A percentile compares a stretch with the other conserved stretches of the same genome.
Conservation (phyloP, 495 filamentous ascomycete species). For the Penicillium cinerascens region DNA sequence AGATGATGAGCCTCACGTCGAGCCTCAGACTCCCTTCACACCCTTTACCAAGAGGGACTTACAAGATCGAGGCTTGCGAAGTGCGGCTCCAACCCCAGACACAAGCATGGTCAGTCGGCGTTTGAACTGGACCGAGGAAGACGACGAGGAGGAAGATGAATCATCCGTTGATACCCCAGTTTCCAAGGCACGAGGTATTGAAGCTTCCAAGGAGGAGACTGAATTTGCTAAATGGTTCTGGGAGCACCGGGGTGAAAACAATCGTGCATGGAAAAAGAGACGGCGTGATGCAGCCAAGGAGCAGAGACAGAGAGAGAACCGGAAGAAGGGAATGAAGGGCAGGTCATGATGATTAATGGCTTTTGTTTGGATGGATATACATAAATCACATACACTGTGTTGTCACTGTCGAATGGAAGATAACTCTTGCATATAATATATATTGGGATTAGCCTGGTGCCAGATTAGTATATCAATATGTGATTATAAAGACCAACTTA, state of each 20-base stretch:
- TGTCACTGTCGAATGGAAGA: not conserved
- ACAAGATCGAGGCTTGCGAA: constrained; percentile 66
- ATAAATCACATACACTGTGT: not conserved
- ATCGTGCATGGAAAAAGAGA: constrained; percentile 85
- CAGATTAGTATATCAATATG: too few relatives aligned
- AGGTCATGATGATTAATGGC: constrained; percentile 26
- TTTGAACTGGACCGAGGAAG: constrained; percentile 31
- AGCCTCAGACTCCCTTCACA: constrained; percentile 77
- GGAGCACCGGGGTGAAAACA: constrained; percentile 84
- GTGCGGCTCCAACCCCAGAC: constrained; percentile 91
- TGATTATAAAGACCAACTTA: too few relatives aligned
- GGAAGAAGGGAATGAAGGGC: constrained; percentile 51
- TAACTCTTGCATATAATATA: not conserved
- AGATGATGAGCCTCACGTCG: constrained; percentile 38
- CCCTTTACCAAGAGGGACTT: constrained; percentile 78
- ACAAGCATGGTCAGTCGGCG: constrained; percentile 65
- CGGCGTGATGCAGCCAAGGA: constrained; percentile 78
- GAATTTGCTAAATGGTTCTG: constrained; percentile 91
- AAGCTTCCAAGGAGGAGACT: constrained; percentile 45
- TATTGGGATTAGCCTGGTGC: too few relatives aligned
- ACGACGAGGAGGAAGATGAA: constrained; percentile 35
- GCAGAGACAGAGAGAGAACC: constrained; percentile 82
- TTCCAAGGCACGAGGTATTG: constrained; percentile 24
- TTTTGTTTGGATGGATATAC: not conserved
- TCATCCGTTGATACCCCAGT: constrained; percentile 27